A percentile compares a stretch with the other conserved stretches of the same genome.
Conservation (phyloP, 441 rosid genomes). For the Dalechampia spathulata region DNA sequence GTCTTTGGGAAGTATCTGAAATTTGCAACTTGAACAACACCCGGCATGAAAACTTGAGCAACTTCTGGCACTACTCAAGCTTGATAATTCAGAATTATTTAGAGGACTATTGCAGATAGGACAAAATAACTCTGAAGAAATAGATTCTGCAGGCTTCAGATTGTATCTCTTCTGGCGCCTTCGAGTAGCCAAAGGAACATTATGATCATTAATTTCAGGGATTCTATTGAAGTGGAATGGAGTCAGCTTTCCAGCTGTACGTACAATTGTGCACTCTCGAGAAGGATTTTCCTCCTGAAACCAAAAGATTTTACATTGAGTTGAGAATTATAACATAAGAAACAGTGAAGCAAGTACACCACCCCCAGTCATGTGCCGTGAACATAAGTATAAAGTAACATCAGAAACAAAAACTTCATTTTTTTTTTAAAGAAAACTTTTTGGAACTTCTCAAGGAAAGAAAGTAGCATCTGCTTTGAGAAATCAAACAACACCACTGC, state of each 20-base stretch:
- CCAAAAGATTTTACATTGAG: slow-evolving; percentile 6
- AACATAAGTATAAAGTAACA: background rate
- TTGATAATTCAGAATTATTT: slow-evolving; percentile 32
- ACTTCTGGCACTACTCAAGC: slow-evolving; percentile 17
- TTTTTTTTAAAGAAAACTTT: too few relatives aligned
- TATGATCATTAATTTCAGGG: slow-evolving; percentile 58
- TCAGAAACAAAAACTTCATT: background rate
- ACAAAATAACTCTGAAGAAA: slow-evolving; percentile 74
- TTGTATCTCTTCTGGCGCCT: slow-evolving; percentile 74
- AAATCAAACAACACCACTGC: background rate
- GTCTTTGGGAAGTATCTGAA: slow-evolving; percentile 82
- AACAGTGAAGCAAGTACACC: background rate
- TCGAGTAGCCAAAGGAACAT: slow-evolving; percentile 66
- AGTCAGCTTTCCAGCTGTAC: slow-evolving; percentile 89
- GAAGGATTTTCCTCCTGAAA: slow-evolving; percentile 89
- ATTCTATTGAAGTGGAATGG: slow-evolving; percentile 86
- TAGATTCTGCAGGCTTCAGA: slow-evolving; percentile 50
- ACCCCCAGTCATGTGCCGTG: too few relatives aligned
- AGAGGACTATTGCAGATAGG: slow-evolving; percentile 72
- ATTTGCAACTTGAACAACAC: slow-evolving; percentile 82
- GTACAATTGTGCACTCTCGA: slow-evolving; percentile 79
- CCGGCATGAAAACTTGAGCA: slow-evolving; percentile 31
- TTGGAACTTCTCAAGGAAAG: background rate
- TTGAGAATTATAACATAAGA: background rate
- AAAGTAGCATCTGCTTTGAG: background rate